A percentile compares a stretch with the other conserved stretches of the same genome.
phyloP scores from a whole-genome alignment of 2,329 filamentous ascomycete genomes.

The Myriangium duriaei region DNA sequence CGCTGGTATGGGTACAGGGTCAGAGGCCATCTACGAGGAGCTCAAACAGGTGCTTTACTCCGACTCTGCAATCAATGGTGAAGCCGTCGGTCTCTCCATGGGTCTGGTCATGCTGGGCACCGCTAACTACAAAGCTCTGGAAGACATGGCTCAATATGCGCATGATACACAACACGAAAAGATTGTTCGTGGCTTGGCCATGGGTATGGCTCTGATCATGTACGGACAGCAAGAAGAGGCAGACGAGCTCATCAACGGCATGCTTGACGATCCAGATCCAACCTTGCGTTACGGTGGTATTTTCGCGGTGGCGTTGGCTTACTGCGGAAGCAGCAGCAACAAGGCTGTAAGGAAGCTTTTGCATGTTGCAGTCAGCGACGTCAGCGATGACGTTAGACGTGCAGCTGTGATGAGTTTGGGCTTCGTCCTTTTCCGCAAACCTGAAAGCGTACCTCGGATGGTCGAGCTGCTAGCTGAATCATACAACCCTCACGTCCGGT shows the following conservation, averaged over 20 bases:
- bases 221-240: slow-evolving; percentile 90
- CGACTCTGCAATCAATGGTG: slow-evolving; percentile 91
- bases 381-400: slow-evolving; percentile 91
- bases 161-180: slow-evolving; percentile 99
- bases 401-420: slow-evolving; percentile 96
- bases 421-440: slow-evolving; percentile 97
- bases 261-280: slow-evolving; percentile 86
- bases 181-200: slow-evolving; percentile 86
- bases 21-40: slow-evolving; percentile 80
- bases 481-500: slow-evolving; percentile 96
- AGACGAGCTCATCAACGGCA: slow-evolving; percentile 84
- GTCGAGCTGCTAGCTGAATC: slow-evolving; percentile 96
- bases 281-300: slow-evolving; percentile 93
- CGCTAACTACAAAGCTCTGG: slow-evolving; percentile 83
- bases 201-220: slow-evolving; percentile 98
- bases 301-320: slow-evolving; percentile 94
- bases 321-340: slow-evolving; percentile 95
- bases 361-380: slow-evolving; percentile 93
- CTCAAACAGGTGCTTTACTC: slow-evolving; percentile 80
- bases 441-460: slow-evolving; percentile 94
- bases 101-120: slow-evolving; percentile 96
- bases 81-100: slow-evolving; percentile 92
- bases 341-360: slow-evolving; percentile 94
- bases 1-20: slow-evolving; percentile 92
- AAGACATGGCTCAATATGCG: slow-evolving; percentile 95